A percentile compares a stretch with the other conserved stretches of the same genome.
phyloP scores from a whole-genome alignment of 2,329 filamentous ascomycete species.

The Colletotrichum neosansevieriae region DNA sequence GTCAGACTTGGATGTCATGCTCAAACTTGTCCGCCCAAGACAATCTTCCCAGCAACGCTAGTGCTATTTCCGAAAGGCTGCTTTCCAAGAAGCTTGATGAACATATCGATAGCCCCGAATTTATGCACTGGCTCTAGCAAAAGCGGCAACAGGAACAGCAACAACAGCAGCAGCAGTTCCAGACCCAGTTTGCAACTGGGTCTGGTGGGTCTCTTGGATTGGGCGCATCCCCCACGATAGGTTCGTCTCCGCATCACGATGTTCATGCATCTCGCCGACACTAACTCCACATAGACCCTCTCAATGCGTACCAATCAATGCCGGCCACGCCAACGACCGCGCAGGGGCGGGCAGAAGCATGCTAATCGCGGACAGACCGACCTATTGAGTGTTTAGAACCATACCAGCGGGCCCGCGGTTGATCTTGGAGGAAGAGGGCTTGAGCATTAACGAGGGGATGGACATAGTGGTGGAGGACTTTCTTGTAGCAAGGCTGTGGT shows the following conservation, averaged over 20 bases:
- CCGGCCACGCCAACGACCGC: not conserved
- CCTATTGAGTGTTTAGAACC: not conserved
- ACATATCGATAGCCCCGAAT: not conserved
- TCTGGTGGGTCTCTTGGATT: not conserved
- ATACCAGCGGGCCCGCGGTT: not conserved
- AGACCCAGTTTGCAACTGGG: accelerated
- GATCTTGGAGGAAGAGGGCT: not conserved
- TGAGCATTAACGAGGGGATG: not conserved
- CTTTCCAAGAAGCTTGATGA: not conserved
- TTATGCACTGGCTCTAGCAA: not conserved
- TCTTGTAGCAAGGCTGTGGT: not conserved
- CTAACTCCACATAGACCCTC: not conserved
- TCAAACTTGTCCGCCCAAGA: not conserved
- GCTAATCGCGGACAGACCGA: conserved; percentile 3
- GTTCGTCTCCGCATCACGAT: not conserved
- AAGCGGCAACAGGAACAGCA: not conserved
- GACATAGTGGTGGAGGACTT: not conserved
- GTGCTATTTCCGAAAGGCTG: not conserved
- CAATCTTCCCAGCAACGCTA: not conserved
- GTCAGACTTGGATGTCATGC: not conserved
- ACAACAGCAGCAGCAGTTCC: not conserved
- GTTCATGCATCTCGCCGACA: not conserved
- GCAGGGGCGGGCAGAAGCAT: conserved; percentile 6
- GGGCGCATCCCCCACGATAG: not conserved
- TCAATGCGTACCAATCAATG: not conserved